Base-by-base conservation (phyloP, 257 asterid genomes). In the Agastache rugosa region DNA sequence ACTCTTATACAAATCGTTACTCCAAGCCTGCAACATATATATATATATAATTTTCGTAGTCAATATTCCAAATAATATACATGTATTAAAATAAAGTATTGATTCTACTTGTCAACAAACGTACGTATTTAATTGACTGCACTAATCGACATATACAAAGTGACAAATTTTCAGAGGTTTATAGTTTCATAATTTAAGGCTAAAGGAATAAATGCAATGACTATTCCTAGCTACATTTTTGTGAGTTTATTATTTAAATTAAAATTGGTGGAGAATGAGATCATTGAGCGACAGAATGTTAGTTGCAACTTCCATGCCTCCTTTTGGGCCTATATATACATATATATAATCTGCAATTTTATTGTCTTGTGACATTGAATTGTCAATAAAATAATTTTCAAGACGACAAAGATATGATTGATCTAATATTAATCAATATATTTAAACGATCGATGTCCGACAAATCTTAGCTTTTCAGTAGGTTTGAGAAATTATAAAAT, bases 11-110 rank as follows among this genome's bases (percentile, higher is more conserved):
- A 81, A 69, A 74, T 87, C 88, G 29, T 91, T 91, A 75, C 97
- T 91, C 97, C 93, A 91, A 27, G 93, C 97, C 97, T 91, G 88
- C 89, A 82, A 10, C 51, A 73, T 11, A 5, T 27, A 31, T 67
- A n/a, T n/a, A n/a, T n/a, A n/a, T n/a, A n/a, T 29, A 27, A 35
- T 42, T 2, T 56, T 55, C 39, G n/a, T 51, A 5, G 22, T 63
- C 4, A 39, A 41, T 64, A 11, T 51, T 45, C 41, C 35, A 25
- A 77, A 2, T n/a, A 14, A 39, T 16, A 48, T 3, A 12, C 11
- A 14, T 23, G 20, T 25, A 3, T 19, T 60, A n/a, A 12, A 29
- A 71, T 58, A 9, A 19, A 31, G 10, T 41, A 56, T 41, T 65
- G 54, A 74, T 50, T 53, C 42, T 53, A 53, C 27, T 8, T 60